These are phyloP conservation scores for Rubia peregrina DNA, from an alignment of 305 asterid species.

Conservation along the genomic window DNA sequence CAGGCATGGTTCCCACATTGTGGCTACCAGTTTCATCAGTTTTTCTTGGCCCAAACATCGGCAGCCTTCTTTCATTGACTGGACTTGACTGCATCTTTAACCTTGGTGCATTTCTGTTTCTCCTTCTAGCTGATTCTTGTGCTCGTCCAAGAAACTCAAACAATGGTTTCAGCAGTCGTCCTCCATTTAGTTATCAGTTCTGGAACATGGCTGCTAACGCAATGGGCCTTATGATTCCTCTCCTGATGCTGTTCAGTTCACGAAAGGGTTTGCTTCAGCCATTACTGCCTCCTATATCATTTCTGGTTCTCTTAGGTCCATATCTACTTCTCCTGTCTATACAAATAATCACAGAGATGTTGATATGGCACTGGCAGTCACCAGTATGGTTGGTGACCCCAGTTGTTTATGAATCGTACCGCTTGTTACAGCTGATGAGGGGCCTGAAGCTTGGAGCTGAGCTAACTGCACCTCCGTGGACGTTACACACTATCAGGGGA, in stretches of 20 bases:
- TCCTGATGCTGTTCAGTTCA: constrained; percentile 38
- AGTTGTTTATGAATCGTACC: constrained; percentile 68
- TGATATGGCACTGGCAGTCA: constrained; percentile 96
- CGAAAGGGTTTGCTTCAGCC: constrained; percentile 57
- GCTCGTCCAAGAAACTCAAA: constrained; percentile 39
- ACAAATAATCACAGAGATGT: constrained; percentile 73
- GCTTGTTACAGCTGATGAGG: constrained; percentile 85
- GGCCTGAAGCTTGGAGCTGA: constrained; percentile 88
- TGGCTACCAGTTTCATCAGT: constrained; percentile 86
- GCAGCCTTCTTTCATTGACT: constrained; percentile 83
- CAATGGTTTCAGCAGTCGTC: constrained; percentile 34
- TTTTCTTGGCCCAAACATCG: constrained; percentile 80
- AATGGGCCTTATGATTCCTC: constrained; percentile 50
- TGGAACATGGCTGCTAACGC: constrained; percentile 73
- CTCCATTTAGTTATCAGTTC: constrained; percentile 62
- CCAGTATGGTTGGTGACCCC: constrained; percentile 95
- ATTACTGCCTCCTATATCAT: constrained; percentile 53
- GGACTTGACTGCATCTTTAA: constrained; percentile 96
- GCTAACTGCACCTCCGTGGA: constrained; percentile 67
- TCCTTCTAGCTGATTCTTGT: constrained; percentile 79
- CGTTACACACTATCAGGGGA: constrained; percentile 59
- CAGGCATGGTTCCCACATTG: constrained; percentile 84
- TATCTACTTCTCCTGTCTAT: constrained; percentile 70
- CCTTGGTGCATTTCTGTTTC: constrained; percentile 83
- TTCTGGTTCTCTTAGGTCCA: constrained; percentile 70